These are phyloP conservation scores for Dryadomyces sulphureus DNA, from an alignment of 2,329 filamentous ascomycete genomes.

Conservation along the genomic window DNA sequence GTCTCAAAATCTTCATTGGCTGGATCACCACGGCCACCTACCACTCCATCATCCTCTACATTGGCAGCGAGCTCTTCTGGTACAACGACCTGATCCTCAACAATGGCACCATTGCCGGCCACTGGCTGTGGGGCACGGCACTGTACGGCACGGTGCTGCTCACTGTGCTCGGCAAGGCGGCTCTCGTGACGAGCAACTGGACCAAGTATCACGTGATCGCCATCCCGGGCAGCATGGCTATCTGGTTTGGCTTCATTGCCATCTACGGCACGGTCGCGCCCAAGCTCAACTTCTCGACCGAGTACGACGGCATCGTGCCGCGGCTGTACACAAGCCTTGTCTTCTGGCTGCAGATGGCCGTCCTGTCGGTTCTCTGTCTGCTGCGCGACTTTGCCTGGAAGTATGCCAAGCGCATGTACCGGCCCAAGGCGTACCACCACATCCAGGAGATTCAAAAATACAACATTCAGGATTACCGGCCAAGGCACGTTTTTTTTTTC, in stretches of 20 bases:
- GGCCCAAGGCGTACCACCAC: conserved; percentile 89
- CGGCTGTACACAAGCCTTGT: conserved; percentile 65
- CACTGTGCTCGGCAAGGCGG: conserved; percentile 88
- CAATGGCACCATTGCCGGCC: conserved; percentile 72
- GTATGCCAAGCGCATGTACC: conserved; percentile 95
- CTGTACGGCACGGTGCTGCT: conserved; percentile 87
- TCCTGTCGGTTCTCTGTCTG: conserved; percentile 68
- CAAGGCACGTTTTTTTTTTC: conserved; percentile 46
- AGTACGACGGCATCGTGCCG: conserved; percentile 76
- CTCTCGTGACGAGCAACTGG: conserved; percentile 92
- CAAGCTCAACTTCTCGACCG: conserved; percentile 62
- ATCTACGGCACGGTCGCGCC: conserved; percentile 79
- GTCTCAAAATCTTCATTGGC: conserved; percentile 75
- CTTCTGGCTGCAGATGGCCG: conserved; percentile 84
- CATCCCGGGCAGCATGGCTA: conserved; percentile 80
- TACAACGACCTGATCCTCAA: conserved; percentile 61
- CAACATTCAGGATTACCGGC: conserved; percentile 97
- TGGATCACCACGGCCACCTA: conserved; percentile 95
- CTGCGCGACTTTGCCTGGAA: conserved; percentile 91
- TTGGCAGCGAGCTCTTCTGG: conserved; percentile 70
- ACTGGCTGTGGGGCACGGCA: conserved; percentile 97
- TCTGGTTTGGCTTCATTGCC: conserved; percentile 86
- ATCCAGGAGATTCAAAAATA: conserved; percentile 99
- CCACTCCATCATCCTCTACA: conserved; percentile 87
- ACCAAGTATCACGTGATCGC: conserved; percentile 95